phyloP scores from a whole-genome alignment of 164 flowering plant genomes.

The Aristolochia fimbriata region DNA sequence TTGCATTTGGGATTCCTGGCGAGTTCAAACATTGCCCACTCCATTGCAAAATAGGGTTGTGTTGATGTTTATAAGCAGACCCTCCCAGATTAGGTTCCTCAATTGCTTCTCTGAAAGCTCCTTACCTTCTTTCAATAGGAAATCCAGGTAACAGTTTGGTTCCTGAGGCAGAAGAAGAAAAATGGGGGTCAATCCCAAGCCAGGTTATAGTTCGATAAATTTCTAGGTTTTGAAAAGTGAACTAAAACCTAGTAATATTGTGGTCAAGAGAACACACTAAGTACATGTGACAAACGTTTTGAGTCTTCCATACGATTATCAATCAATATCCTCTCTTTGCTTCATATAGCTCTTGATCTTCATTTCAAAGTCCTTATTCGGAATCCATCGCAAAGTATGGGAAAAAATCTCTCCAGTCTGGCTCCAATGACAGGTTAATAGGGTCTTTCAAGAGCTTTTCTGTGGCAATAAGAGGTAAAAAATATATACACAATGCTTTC shows the following conservation, averaged over 20 bases:
- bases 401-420: constrained; percentile 97
- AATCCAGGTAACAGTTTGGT: constrained; percentile 41
- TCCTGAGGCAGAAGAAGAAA: constrained; percentile 23
- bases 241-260: too few relatives aligned
- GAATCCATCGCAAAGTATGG: constrained; percentile 87
- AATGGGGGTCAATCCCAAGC: too few relatives aligned
- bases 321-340: constrained; percentile 46
- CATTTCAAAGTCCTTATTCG: constrained; percentile 48
- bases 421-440: constrained; percentile 81
- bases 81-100: constrained; percentile 62
- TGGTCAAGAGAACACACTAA: too few relatives aligned
- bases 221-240: too few relatives aligned
- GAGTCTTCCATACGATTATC: too few relatives aligned
- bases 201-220: too few relatives aligned
- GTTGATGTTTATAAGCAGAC: constrained; percentile 68
- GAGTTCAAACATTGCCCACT: constrained; percentile 90
- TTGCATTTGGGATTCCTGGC: constrained; percentile 47
- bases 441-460: constrained; percentile 48
- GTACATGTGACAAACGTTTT: too few relatives aligned
- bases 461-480: too few relatives aligned
- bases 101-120: constrained; percentile 45
- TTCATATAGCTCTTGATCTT: constrained; percentile 33
- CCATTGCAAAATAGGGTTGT: constrained; percentile 70
- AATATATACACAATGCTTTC: too few relatives aligned
- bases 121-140: constrained; percentile 49